Evolutionary conservation across 208 protist genomes (phyloP), one percentile per base, ranked within the genome.

Genomic region (Angomonas ambiguus): DNA sequence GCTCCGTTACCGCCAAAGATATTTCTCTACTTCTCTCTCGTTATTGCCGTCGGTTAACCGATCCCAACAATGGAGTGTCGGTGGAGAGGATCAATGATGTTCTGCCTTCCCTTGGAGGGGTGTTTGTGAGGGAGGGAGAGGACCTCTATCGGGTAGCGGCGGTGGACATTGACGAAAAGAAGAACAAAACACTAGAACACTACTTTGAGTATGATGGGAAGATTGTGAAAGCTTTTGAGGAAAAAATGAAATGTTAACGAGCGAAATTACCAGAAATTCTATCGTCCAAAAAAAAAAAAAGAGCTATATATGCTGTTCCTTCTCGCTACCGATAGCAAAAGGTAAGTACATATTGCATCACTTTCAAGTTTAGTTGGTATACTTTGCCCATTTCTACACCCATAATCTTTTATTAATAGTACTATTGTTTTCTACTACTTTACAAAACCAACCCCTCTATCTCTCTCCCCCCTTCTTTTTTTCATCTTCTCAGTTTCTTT

Each of bases 191-290:
- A 53, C 20, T 53, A 3, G 45, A 53, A 5, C 45, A 53, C 45
- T 53, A 53, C 20, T 53, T 27, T 53, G 45, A 53, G 45, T 53
- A 53, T 53, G 45, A 53, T 24, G 45, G 18, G 18, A 53, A 53
- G 45, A 53, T 53, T 53, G 45, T 53, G 16, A 53, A 53, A 20
- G 45, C 45, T 5, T 53, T 53, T 20, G 45, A 53, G 24, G 20
- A 53, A 5, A 24, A 24, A 8, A 24, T 53, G 45, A 53, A 53
- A 20, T 5, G 13, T 41, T 41, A 41, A 41, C 35, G 35, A 41
- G 35, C 13, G 35, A 41, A 41, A 41, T n/a, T n/a, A n/a, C n/a
- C n/a, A n/a, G n/a, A n/a, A n/a, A n/a, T n/a, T n/a, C n/a, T n/a
- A n/a, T n/a, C n/a, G n/a, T n/a, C n/a, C n/a, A 41, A 41, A 41